Evolutionary conservation across 805 yeast species (phyloP).

Genomic region (Cyberlindnera mississippiensis): DNA sequence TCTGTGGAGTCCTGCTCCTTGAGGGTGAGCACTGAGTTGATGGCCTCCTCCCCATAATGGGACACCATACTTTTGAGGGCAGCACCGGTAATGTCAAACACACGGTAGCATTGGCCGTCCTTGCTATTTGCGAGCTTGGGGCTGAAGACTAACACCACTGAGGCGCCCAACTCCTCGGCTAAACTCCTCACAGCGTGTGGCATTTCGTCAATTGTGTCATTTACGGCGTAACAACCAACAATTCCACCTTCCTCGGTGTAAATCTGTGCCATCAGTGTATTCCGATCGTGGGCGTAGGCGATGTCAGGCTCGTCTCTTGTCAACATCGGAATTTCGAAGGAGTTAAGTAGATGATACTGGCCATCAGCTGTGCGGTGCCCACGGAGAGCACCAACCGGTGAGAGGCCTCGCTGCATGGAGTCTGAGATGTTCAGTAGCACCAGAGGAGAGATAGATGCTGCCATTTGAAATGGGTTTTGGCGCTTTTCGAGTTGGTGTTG

Average conservation of each 20-base stretch:
- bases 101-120: conserved; percentile 13
- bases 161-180: background rate
- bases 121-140: conserved; percentile 6
- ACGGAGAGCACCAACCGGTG: conserved; percentile 12
- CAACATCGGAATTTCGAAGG: conserved; percentile 11
- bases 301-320: conserved; percentile 2
- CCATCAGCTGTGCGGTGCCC: too few relatives aligned
- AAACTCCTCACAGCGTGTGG: background rate
- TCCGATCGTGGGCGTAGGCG: conserved; percentile 5
- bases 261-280: conserved; percentile 14
- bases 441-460: conserved; percentile 10
- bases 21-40: conserved; percentile 10
- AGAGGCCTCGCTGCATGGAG: conserved; percentile 12
- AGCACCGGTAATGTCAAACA: conserved; percentile 3
- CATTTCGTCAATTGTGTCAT: conserved; percentile 1
- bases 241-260: conserved; percentile 16
- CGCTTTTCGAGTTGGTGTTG: too few relatives aligned
- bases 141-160: conserved; percentile 8
- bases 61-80: conserved; percentile 5
- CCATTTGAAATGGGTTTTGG: too few relatives aligned
- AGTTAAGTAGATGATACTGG: conserved; percentile 10
- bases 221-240: conserved; percentile 12
- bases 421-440: conserved; percentile 18
- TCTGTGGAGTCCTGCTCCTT: conserved; percentile 6
- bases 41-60: conserved; percentile 12